Conservation (phyloP, 305 asterid genomes). For the Solanum hybrid region DNA sequence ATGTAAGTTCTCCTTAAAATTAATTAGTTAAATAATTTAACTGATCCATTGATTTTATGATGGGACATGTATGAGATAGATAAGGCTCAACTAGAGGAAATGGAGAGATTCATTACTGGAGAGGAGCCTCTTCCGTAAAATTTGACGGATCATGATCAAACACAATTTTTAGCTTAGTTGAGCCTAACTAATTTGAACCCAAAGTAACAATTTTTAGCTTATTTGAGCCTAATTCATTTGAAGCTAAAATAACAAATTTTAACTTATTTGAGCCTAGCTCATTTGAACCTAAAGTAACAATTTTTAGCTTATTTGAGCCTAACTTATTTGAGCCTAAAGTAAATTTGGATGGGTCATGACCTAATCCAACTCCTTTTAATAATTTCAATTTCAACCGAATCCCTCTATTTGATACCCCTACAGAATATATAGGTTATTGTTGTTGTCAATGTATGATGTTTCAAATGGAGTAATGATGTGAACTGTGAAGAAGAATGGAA, state of each 20-base stretch:
- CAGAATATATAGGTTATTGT: background rate
- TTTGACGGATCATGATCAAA: no score
- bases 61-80: background rate
- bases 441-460: background rate
- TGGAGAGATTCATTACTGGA: background rate
- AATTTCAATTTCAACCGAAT: background rate
- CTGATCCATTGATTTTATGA: no score
- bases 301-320: background rate
- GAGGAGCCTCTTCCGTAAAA: background rate
- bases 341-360: background rate
- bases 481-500: background rate
- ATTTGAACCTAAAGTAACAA: background rate
- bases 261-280: background rate
- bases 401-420: background rate
- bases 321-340: background rate
- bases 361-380: background rate
- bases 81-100: background rate
- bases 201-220: no score
- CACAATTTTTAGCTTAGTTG: background rate
- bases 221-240: background rate
- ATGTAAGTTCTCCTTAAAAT: no score
- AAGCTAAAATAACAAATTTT: background rate
- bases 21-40: no score
- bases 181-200: background rate
- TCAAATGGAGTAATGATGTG: background rate